Evolutionary conservation across 139 green algal genomes (phyloP).

Genomic region (Picochlorum sp.): DNA sequence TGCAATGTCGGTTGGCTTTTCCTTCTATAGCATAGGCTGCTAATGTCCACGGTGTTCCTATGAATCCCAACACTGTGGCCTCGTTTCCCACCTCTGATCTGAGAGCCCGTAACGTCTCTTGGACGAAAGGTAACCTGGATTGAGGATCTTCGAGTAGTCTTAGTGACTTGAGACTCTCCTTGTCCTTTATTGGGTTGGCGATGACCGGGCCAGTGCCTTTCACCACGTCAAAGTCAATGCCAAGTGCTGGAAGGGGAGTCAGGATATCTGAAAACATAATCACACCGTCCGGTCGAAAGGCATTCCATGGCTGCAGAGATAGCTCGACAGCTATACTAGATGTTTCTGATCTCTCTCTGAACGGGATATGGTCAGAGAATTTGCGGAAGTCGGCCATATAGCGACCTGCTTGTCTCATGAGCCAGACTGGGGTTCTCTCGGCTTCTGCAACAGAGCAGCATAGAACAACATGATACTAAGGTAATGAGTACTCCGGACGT

Average conservation of each 20-base stretch:
- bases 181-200: constrained; percentile 42
- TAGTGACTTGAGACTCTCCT: constrained; percentile 46
- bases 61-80: constrained; percentile 87
- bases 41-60: constrained; percentile 96
- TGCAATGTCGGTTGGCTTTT: constrained; percentile 63
- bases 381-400: constrained; percentile 98
- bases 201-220: constrained; percentile 91
- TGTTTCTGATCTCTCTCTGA: constrained; percentile 90
- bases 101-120: constrained; percentile 69
- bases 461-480: neutral
- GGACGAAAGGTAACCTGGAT: constrained; percentile 69
- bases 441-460: constrained; percentile 32
- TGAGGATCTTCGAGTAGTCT: constrained; percentile 66
- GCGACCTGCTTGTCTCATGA: constrained; percentile 96
- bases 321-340: constrained; percentile 90
- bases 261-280: constrained; percentile 99
- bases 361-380: constrained; percentile 86
- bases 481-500: neutral
- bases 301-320: constrained; percentile 88
- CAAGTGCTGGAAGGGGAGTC: constrained; percentile 89
- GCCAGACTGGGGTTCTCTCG: constrained; percentile 95
- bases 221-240: constrained; percentile 97
- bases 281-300: constrained; percentile 90
- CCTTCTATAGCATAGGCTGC: constrained; percentile 93
- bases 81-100: constrained; percentile 52